Evolutionary conservation across 306 rosid species (phyloP).

Genomic region (Clitoria ternatea): DNA sequence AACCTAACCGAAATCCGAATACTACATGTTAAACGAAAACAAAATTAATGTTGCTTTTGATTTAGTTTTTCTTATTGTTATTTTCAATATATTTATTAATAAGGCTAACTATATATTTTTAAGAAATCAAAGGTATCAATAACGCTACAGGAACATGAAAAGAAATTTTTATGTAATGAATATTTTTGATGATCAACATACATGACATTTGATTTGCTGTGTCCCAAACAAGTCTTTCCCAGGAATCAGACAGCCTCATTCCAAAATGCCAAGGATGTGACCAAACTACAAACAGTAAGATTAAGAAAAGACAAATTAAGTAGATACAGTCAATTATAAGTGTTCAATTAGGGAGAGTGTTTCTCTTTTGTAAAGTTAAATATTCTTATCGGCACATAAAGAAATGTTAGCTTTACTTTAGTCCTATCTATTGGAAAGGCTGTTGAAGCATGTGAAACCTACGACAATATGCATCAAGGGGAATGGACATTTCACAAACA

Average conservation of each 20-base stretch:
- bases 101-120: no score
- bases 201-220: background rate
- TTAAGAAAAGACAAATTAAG: constrained; percentile 6
- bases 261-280: background rate
- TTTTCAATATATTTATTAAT: no score
- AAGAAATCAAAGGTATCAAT: background rate
- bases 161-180: background rate
- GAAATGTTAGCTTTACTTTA: background rate
- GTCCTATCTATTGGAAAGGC: background rate
- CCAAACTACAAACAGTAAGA: background rate
- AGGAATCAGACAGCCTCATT: background rate
- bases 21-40: no score
- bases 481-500: background rate
- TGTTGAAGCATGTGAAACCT: background rate
- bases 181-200: background rate
- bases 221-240: background rate
- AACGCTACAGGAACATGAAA: background rate
- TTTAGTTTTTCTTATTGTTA: no score
- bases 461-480: background rate
- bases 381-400: constrained; percentile 9
- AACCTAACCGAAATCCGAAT: no score
- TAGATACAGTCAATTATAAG: background rate
- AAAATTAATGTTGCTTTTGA: no score
- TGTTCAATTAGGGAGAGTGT: background rate
- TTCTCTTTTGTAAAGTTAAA: constrained; percentile 22